Evolutionary conservation across 495 filamentous ascomycete genomes (phyloP).

Genomic region (Copromyces sp.): DNA sequence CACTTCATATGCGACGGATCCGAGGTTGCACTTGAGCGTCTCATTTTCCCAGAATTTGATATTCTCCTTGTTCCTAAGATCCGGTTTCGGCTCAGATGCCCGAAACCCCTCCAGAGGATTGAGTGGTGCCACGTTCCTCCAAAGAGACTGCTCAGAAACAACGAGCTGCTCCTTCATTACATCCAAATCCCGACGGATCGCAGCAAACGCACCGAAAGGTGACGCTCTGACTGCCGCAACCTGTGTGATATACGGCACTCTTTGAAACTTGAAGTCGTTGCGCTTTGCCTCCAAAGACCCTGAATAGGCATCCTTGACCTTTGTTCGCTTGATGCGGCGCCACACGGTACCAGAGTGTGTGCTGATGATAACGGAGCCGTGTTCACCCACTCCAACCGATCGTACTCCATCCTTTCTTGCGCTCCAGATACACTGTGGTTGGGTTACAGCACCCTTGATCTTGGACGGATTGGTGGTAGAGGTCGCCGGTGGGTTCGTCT

Average conservation of each 20-base stretch:
- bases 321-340: slow-evolving; percentile 69
- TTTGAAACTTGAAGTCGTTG: slow-evolving; percentile 89
- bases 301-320: slow-evolving; percentile 60
- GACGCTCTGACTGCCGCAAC: slow-evolving; percentile 78
- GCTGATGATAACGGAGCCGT: slow-evolving; percentile 90
- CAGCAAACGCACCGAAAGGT: slow-evolving; percentile 78
- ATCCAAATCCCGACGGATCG: slow-evolving; percentile 74
- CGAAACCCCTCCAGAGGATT: slow-evolving; percentile 48
- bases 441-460: slow-evolving; percentile 64
- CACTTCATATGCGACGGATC: slow-evolving; percentile 34
- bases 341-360: slow-evolving; percentile 88
- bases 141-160: slow-evolving; percentile 53
- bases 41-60: slow-evolving; percentile 28
- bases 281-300: slow-evolving; percentile 42
- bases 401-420: slow-evolving; percentile 70
- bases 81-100: slow-evolving; percentile 19
- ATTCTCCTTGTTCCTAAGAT: slow-evolving; percentile 16
- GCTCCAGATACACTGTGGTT: slow-evolving; percentile 75
- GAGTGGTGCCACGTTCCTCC: slow-evolving; percentile 62
- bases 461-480: slow-evolving; percentile 88
- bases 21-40: slow-evolving; percentile 20
- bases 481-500: slow-evolving; percentile 45
- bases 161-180: slow-evolving; percentile 65
- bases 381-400: slow-evolving; percentile 81
- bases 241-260: slow-evolving; percentile 76